Conservation (phyloP, 768 basidiomycete genomes). For the Paxillus ammoniavirescens region DNA sequence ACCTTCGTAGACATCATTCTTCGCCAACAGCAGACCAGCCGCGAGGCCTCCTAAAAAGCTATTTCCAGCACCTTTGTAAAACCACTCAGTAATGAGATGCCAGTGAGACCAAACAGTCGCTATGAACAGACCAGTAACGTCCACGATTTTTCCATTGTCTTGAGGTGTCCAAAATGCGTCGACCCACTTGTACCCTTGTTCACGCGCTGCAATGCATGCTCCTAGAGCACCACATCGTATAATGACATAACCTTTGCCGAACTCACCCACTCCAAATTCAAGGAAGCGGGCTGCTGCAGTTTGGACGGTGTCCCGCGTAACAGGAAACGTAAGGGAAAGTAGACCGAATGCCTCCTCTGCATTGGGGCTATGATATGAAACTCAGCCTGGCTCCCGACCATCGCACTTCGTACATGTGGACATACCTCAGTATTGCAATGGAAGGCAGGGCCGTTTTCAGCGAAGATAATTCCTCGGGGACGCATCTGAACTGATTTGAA, state of each 20-base stretch:
- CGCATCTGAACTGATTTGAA: conserved; percentile 61
- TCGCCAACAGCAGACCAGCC: conserved; percentile 59
- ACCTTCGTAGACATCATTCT: conserved; percentile 71
- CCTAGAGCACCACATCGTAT: conserved; percentile 77
- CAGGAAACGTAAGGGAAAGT: conserved; percentile 48
- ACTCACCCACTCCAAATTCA: conserved; percentile 52
- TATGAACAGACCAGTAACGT: conserved; percentile 68
- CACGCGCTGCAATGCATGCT: conserved; percentile 55
- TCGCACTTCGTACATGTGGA: not conserved
- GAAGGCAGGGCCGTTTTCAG: conserved; percentile 56
- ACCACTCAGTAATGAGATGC: conserved; percentile 3
- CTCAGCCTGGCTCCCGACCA: not conserved
- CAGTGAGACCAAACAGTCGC: not conserved
- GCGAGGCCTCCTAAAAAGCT: conserved; percentile 83
- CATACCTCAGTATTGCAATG: conserved; percentile 69
- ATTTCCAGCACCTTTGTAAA: conserved; percentile 77
- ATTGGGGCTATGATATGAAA: conserved; percentile 60
- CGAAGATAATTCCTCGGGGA: conserved; percentile 75
- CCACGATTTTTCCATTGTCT: conserved; percentile 53
- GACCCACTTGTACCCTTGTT: conserved; percentile 55
- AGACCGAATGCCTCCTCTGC: conserved; percentile 78
- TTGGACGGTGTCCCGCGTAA: conserved; percentile 55
- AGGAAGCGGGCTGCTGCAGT: conserved; percentile 64
- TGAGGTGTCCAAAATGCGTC: conserved; percentile 68
- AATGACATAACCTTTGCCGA: conserved; percentile 57